A percentile compares a stretch with the other conserved stretches of the same genome.
Evolutionary conservation across 1,139 yeast genomes (phyloP).

Genomic region (Taphrina betulina): DNA sequence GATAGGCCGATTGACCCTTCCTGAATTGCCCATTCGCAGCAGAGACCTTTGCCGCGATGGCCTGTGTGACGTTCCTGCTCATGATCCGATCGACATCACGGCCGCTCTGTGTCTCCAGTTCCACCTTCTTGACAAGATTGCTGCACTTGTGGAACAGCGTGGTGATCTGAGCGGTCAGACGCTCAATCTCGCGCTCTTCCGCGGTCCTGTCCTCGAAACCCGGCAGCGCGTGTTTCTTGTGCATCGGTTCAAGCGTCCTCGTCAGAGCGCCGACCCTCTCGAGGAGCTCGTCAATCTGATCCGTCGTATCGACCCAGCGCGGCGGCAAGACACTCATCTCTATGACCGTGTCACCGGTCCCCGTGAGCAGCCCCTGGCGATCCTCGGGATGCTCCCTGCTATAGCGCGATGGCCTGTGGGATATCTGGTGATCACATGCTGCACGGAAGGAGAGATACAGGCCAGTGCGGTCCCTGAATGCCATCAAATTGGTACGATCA

Average conservation of each 20-base stretch:
- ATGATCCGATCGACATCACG: conserved; percentile 57
- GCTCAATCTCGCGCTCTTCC: conserved; percentile 62
- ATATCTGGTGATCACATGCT: conserved; percentile 49
- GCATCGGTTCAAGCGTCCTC: conserved; percentile 61
- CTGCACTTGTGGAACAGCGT: conserved; percentile 70
- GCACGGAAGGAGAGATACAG: conserved; percentile 49
- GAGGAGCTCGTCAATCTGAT: conserved; percentile 66
- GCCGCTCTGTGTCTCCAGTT: conserved; percentile 50
- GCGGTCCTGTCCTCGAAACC: conserved; percentile 74
- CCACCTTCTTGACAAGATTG: conserved; percentile 67
- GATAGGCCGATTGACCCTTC: conserved; percentile 82
- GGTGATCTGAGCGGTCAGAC: conserved; percentile 69
- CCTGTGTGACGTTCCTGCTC: conserved; percentile 76
- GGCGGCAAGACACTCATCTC: conserved; percentile 64
- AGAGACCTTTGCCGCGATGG: conserved; percentile 82
- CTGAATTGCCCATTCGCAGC: conserved; percentile 73
- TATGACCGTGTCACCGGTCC: conserved; percentile 48
- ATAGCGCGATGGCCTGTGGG: conserved; percentile 33
- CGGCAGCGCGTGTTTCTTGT: conserved; percentile 79
- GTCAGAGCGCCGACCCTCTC: conserved; percentile 47
- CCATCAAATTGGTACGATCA: conserved; percentile 9
- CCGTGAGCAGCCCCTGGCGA: conserved; percentile 57
- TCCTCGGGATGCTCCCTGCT: conserved; percentile 48
- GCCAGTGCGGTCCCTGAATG: conserved; percentile 48
- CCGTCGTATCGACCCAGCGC: conserved; percentile 68